Evolutionary conservation across 768 basidiomycete species (phyloP).

Genomic region (Inosperma sp.): DNA sequence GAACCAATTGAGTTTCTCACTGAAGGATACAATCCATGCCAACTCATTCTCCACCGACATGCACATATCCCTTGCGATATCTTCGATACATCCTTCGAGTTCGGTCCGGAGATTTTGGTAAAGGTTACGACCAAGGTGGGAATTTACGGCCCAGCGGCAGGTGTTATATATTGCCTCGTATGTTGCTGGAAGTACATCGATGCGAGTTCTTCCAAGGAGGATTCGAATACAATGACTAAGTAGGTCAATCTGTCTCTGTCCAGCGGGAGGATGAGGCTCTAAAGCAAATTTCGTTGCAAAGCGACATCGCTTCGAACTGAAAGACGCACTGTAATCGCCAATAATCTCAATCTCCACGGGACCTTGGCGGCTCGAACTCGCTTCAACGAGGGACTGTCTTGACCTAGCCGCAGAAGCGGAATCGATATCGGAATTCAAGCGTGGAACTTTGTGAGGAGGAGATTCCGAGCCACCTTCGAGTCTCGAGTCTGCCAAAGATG

Average conservation of each 20-base stretch:
- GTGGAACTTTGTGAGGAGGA: conserved; percentile 64
- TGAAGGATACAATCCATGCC: conserved; percentile 57
- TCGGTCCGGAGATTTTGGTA: conserved; percentile 56
- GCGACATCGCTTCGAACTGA: not conserved
- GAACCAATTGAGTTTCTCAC: conserved; percentile 56
- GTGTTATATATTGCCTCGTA: conserved; percentile 55
- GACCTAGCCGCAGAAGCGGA: conserved; percentile 61
- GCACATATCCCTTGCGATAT: conserved; percentile 37
- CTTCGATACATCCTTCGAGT: conserved; percentile 49
- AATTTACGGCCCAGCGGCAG: conserved; percentile 52
- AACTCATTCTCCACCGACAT: conserved; percentile 31
- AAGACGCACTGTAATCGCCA: conserved; percentile 37
- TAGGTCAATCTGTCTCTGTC: conserved; percentile 28
- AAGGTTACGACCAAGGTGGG: conserved; percentile 51
- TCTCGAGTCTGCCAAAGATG: conserved; percentile 31
- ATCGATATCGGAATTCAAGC: conserved; percentile 63
- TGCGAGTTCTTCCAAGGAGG: conserved; percentile 36
- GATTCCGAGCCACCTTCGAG: conserved; percentile 45
- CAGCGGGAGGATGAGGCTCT: conserved; percentile 17
- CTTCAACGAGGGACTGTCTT: conserved; percentile 25
- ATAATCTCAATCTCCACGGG: conserved; percentile 47
- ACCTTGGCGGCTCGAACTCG: conserved; percentile 30
- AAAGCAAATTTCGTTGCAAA: not conserved
- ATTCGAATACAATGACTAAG: conserved; percentile 36
- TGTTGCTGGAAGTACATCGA: conserved; percentile 38